Base-by-base conservation (phyloP, 169 alveolate genomes). In the Condylostoma magnum region DNA sequence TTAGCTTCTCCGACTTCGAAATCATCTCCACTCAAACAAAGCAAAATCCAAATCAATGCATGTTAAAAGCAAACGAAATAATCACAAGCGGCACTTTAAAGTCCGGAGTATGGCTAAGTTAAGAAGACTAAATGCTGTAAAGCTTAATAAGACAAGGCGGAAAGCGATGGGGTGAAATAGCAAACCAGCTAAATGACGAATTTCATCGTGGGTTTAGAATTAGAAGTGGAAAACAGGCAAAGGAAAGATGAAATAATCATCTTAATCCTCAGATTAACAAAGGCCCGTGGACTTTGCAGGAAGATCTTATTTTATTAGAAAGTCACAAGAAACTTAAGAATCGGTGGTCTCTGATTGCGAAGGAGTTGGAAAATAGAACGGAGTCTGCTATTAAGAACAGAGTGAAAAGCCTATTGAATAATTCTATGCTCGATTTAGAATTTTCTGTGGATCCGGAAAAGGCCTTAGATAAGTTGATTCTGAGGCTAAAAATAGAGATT, bases 181-280 rank as follows among this genome's bases (percentile, higher is more conserved):
- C 73, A 6, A 33, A 63, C 4, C 4, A 20, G 4, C 22, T 63
- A 31, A 63, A 63, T 43, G 15, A 28, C 4, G n/a, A 10, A n/a
- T 22, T 63, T 20, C 73, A 63, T 43, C 12, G 20, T 20, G 58
- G 73, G 27, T 31, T 37, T n/a, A 63, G 46, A 25, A 44, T 63
- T 8, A 4, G 73, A 6, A 25, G 58, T 41, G 73, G 73, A 20
- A 63, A 63, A 18, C 73, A 63, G n/a, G 38, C 58, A 36, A 63
- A 63, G 33, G 73, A 63, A 43, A 37, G 73, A 44, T 63, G 73
- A 57, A 37, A 18, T 33, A 63, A 63, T 41, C 73, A 63, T 28
- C 30, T 63, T 6, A 33, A 63, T 34, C 73, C 73, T 63, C 25
- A 22, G n/a, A 63, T 63, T 27, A 38, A 43, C 6, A 37, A 46